Conservation (phyloP, 495 filamentous ascomycete species). For the Penicillium fimorum region DNA sequence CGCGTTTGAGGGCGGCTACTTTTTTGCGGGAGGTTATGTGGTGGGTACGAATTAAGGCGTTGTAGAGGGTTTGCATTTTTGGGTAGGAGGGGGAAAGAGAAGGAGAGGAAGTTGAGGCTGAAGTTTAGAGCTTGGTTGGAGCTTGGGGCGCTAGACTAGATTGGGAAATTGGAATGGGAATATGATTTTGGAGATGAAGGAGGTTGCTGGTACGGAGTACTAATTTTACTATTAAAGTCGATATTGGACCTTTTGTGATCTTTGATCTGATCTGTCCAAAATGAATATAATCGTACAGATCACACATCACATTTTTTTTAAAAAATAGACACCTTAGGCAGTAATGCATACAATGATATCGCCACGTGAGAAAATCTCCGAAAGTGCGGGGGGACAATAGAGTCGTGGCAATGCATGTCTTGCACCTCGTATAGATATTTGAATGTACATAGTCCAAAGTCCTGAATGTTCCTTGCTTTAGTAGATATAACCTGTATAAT, state of each 20-base stretch:
- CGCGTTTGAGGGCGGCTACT: slow-evolving; percentile 61
- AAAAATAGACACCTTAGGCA: not conserved
- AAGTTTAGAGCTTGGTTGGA: not conserved
- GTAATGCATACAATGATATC: not conserved
- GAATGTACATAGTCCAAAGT: too few relatives aligned
- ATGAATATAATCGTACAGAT: too few relatives aligned
- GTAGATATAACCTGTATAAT: too few relatives aligned
- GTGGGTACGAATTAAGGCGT: slow-evolving; percentile 72
- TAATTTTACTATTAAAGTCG: not conserved
- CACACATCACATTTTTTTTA: too few relatives aligned
- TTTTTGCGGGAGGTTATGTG: slow-evolving; percentile 84
- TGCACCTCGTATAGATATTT: too few relatives aligned
- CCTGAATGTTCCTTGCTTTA: too few relatives aligned
- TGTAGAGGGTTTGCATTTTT: slow-evolving; percentile 36
- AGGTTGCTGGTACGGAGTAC: not conserved
- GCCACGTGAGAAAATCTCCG: not conserved
- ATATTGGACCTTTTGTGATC: not conserved
- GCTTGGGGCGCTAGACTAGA: not conserved
- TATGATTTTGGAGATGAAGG: not conserved
- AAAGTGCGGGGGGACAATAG: too few relatives aligned
- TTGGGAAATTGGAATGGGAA: not conserved
- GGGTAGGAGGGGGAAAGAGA: not conserved
- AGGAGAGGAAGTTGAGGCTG: not conserved
- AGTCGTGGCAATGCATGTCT: too few relatives aligned
- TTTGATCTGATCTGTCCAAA: not conserved